Evolutionary conservation across 371 early-diverging fungal genomes (phyloP), one percentile per base, ranked within the genome.

Genomic region (Paraphysoderma sedebokerense): DNA sequence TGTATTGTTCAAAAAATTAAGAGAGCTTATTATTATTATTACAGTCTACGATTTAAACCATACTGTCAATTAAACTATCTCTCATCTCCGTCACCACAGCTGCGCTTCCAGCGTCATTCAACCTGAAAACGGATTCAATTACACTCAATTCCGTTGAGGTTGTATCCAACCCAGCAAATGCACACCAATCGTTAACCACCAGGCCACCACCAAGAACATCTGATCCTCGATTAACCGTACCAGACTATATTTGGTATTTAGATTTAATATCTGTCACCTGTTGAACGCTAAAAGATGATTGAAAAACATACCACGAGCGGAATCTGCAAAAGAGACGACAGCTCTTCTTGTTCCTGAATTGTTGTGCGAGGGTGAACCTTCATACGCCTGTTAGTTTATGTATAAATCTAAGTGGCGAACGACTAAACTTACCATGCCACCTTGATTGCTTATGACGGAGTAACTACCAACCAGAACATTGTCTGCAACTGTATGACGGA

Each of bases 151-250:
- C 99, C 27, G 98, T 98, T 44, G 84, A 76, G 5, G 99, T 98
- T 1, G 98, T 97, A 65, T 92, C 96, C 61, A 86, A 61, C 46
- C 99, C 99, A 31, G 93, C 87, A 72, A 99, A 97, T 6, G 97
- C 96, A 49, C 82, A 73, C 92, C 95, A 99, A 63, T 99, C 99
- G 63, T 99, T 99, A 37, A 96, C 97, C 24, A 99, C 92, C 55
- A 98, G 72, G 23, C 99, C 99, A 34, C 86, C 89, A 28, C 99
- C 99, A 65, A 99, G 86, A 34, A 88, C 78, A 62, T 89, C 90
- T n/a, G 90, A 85, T 68, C 99, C 99, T 52, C 92, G 84, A 73
- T 99, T 99, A 31, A 99, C 91, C 3, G 99, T 99, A 55, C 99
- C 99, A 24, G 99, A 98, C 59, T 77, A 55, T 30, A 41, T 12